A percentile compares a stretch with the other conserved stretches of the same genome.
phyloP scores from a whole-genome alignment of 1,284 basidiomycete genomes.

The Microstroma glucosiphilum region DNA sequence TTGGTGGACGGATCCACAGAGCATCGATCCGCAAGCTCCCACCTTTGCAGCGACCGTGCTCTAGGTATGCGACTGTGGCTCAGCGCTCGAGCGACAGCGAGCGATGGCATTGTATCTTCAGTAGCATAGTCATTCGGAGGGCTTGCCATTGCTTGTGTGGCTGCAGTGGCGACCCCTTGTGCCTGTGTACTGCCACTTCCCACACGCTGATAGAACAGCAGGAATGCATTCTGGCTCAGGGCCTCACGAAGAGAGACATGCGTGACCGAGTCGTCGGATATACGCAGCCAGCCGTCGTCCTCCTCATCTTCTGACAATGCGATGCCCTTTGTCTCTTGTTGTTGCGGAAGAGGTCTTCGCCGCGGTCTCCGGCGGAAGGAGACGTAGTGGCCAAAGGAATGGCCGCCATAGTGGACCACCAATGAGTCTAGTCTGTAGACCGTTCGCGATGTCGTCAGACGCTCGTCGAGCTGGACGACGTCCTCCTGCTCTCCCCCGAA shows the following conservation, averaged over 20 bases:
- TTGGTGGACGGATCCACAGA: too few species aligned
- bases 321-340: background rate
- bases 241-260: conserved; percentile 30
- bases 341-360: conserved; percentile 1
- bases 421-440: conserved; percentile 33
- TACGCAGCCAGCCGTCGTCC: conserved; percentile 29
- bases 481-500: background rate
- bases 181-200: background rate
- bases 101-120: too few species aligned
- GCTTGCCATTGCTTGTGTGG: too few species aligned
- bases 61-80: too few species aligned
- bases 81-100: too few species aligned
- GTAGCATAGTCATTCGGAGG: too few species aligned
- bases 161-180: too few species aligned
- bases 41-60: too few species aligned
- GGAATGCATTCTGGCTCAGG: conserved; percentile 41
- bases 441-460: background rate
- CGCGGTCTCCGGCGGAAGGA: conserved; percentile 28
- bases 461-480: background rate
- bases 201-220: conserved; percentile 43
- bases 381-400: conserved; percentile 47
- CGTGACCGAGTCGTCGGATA: conserved; percentile 43
- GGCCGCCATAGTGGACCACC: conserved; percentile 47
- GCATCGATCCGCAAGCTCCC: too few species aligned
- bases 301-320: background rate